Evolutionary conservation across 1,284 basidiomycete genomes (phyloP), one percentile per base, ranked within the genome.

Genomic region (Cryptococcus sp.): DNA sequence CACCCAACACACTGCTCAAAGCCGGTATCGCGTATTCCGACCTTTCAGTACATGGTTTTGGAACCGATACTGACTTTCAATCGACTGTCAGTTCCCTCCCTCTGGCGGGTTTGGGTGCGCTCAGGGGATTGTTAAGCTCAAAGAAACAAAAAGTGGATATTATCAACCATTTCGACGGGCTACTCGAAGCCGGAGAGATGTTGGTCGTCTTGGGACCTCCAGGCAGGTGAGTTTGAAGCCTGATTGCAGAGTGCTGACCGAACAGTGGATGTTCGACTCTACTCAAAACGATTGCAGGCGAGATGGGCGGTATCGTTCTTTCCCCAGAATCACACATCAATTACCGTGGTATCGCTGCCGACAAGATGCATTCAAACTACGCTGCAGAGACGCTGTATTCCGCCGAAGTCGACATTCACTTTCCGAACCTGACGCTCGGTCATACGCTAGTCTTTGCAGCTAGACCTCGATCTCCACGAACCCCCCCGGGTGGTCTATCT

Each of bases 181-280:
- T 73, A 4, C 57, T 80, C 33, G 69, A 78, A 50, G 68, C 78
- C 0, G 81, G 80, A 45, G 83, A 84, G 73, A 81, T 84, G 72
- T 59, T 74, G 7, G 76, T 88, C 56, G 73, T 80, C n/a, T 77
- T 80, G 5, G 71, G 84, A 11, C 72, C 86, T n/a, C 85, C 86
- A 82, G 70, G 79, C 85, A 56, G 83, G 64, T 76, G 60, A 53
- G 70, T 62, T 14, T 2, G 35, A n/a, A 45, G 15, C 47, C 10
- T n/a, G 38, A 41, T n/a, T 41, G 38, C 38, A 10, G n/a, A 41
- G 38, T 10, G n/a, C 38, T 41, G 10, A 41, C 38, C 10, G 38
- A 41, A 53, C 34, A 76, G 76, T 84, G 78, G 86, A 79, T 90
- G 89, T 65, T 66, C 84, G 54, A 76, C 82, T 0, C 74, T 77